These are phyloP conservation scores for Diaporthe humulicola DNA, from an alignment of 2,329 filamentous ascomycete species.

Conservation along the genomic window DNA sequence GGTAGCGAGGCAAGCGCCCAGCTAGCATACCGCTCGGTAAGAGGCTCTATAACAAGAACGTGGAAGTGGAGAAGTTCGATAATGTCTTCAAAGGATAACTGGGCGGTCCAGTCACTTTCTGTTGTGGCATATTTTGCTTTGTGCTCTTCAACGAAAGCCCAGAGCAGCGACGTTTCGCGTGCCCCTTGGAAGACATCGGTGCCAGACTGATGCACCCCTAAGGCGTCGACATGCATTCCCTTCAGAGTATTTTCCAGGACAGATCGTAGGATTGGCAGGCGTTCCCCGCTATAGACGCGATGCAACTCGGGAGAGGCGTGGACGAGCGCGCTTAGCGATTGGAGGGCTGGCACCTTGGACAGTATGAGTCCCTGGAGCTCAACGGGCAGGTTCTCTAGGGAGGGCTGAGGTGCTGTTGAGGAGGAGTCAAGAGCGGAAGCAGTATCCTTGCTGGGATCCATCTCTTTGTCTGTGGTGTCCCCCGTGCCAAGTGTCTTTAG, in stretches of 20 bases:
- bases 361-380: constrained; percentile 22
- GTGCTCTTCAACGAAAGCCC: constrained; percentile 8
- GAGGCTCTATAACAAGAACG: constrained; percentile 34
- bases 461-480: too few relatives aligned
- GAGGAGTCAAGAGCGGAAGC: neutral
- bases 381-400: constrained; percentile 7
- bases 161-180: neutral
- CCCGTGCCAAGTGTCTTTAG: neutral
- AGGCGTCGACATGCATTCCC: constrained; percentile 5
- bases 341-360: neutral
- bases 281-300: neutral
- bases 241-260: neutral
- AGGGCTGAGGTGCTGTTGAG: neutral
- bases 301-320: constrained; percentile 26
- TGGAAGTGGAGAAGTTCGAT: constrained; percentile 38
- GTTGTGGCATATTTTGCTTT: neutral
- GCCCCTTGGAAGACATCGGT: neutral
- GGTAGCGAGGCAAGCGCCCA: constrained; percentile 39
- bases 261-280: neutral
- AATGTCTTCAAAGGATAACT: constrained; percentile 29
- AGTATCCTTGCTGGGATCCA: too few relatives aligned
- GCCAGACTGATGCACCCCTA: neutral
- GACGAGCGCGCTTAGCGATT: constrained; percentile 12
- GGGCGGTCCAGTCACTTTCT: neutral
- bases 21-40: constrained; percentile 36